These are phyloP conservation scores for Leccinum fibrillosum DNA, from an alignment of 768 basidiomycete genomes.

Conservation along the genomic window DNA sequence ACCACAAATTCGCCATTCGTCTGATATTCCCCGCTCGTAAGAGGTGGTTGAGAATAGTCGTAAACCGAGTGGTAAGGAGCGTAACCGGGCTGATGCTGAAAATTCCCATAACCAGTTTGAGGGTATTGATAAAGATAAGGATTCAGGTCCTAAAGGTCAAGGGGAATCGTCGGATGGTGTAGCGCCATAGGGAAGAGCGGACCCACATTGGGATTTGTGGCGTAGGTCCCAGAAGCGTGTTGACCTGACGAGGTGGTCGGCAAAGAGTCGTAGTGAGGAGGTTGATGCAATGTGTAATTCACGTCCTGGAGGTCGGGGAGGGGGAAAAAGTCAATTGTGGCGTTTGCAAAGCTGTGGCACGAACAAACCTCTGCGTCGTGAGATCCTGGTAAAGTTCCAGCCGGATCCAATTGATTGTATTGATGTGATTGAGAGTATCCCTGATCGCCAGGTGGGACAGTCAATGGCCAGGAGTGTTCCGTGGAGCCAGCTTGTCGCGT, in stretches of 20 bases:
- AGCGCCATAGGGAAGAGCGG: background rate
- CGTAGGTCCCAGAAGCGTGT: background rate
- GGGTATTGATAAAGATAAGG: background rate
- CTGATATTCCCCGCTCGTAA: background rate
- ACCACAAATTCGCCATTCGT: background rate
- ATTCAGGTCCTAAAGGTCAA: constrained; percentile 5
- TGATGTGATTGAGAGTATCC: constrained; percentile 1
- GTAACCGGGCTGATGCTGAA: background rate
- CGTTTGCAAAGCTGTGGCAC: constrained; percentile 3
- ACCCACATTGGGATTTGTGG: constrained; percentile 10
- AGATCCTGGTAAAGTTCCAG: background rate
- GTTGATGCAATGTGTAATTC: background rate
- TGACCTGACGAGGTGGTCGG: background rate
- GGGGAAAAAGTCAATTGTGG: background rate
- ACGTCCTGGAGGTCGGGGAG: constrained; percentile 8
- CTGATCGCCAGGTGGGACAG: background rate
- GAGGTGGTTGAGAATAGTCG: background rate
- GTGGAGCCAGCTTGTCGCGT: background rate
- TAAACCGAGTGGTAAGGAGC: background rate
- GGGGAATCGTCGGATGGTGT: background rate
- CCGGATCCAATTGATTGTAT: background rate
- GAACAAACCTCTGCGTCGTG: constrained; percentile 6
- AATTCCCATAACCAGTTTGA: background rate
- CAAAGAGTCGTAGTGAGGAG: background rate
- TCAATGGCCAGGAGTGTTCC: constrained; percentile 3